phyloP scores from a whole-genome alignment of 768 basidiomycete genomes.

The Mycena capillaripes region DNA sequence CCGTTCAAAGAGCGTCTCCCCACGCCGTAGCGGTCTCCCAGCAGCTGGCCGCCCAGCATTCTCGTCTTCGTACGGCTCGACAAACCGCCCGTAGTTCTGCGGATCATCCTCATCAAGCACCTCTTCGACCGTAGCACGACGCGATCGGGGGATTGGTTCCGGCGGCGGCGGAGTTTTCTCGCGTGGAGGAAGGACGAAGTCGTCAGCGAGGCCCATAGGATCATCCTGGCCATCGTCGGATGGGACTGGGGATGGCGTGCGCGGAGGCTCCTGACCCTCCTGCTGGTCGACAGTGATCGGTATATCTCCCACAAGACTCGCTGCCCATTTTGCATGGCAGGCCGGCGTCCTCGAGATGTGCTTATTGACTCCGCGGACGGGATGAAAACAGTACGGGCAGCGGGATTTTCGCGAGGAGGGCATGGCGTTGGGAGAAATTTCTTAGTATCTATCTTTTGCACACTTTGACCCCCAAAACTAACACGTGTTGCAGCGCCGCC shows the following conservation, averaged over 20 bases:
- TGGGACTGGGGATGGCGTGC: not conserved
- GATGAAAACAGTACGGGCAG: not conserved
- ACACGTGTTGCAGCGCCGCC: constrained; percentile 5
- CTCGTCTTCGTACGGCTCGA: not conserved
- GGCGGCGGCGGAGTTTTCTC: not conserved
- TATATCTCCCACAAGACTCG: not conserved
- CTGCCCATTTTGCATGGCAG: not conserved
- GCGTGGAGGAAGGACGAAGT: not conserved
- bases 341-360: not conserved
- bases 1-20: constrained; percentile 16
- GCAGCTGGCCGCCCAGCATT: not conserved
- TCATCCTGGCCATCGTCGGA: not conserved
- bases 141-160: not conserved
- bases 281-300: not conserved
- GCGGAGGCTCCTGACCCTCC: not conserved
- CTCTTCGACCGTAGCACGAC: constrained; percentile 6
- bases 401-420: not conserved
- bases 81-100: not conserved
- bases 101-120: constrained; percentile 6
- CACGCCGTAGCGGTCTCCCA: constrained; percentile 1
- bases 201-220: not conserved
- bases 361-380: not conserved
- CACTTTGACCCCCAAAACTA: not conserved
- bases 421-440: not conserved
- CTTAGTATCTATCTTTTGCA: not conserved